Evolutionary conservation across 148 eudicot genomes (phyloP).

Genomic region (Camellia lanceoleosa): DNA sequence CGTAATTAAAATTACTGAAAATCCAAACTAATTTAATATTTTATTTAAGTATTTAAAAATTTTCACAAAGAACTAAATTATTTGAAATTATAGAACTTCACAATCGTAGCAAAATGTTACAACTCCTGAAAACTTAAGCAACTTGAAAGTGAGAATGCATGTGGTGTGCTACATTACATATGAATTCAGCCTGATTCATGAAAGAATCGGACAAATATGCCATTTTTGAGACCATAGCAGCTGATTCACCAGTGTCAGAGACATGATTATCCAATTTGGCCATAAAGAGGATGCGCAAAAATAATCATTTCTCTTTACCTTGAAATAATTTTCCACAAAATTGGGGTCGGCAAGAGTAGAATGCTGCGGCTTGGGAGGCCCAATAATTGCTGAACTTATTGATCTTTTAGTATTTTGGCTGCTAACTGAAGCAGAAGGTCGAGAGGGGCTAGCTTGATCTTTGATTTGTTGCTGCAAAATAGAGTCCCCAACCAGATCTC

Average conservation of each 20-base stretch:
- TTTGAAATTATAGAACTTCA: not conserved
- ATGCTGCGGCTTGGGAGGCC: slow-evolving; percentile 42
- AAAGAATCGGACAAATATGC: not conserved
- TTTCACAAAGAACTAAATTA: not conserved
- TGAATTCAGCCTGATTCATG: not conserved
- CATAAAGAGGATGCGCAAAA: slow-evolving; percentile 6
- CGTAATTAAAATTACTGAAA: not conserved
- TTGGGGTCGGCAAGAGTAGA: slow-evolving; percentile 76
- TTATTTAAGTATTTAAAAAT: not conserved
- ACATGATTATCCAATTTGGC: not conserved
- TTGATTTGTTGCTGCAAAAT: too few species aligned
- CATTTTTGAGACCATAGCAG: not conserved
- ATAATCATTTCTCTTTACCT: slow-evolving; percentile 39
- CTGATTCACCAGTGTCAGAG: not conserved
- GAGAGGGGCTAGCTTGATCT: slow-evolving; percentile 22
- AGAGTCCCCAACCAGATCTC: too few species aligned
- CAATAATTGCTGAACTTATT: slow-evolving; percentile 34
- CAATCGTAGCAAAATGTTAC: not conserved
- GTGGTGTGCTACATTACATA: not conserved
- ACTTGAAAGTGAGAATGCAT: not conserved
- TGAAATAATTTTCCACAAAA: slow-evolving; percentile 95
- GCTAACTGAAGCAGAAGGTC: slow-evolving; percentile 40
- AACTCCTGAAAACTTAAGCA: not conserved
- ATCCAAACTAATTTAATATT: not conserved
- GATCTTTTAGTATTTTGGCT: slow-evolving; percentile 34